Evolutionary conservation across 164 flowering plant species (phyloP).

Genomic region (Litsea cubeba): DNA sequence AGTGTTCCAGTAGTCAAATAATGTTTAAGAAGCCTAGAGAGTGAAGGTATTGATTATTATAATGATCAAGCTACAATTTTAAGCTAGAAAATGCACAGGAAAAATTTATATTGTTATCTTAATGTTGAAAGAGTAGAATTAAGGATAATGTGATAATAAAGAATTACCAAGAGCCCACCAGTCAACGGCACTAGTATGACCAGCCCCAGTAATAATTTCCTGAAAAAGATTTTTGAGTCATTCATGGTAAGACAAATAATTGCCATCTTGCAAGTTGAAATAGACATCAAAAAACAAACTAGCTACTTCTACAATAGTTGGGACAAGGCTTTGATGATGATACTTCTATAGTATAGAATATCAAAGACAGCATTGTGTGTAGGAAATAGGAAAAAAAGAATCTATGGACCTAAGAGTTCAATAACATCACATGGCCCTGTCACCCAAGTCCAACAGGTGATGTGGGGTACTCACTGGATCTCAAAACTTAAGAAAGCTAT

Average conservation of each 20-base stretch:
- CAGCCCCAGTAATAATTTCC: constrained; percentile 95
- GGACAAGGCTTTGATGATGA: neutral
- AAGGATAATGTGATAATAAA: neutral
- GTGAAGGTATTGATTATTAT: too few relatives aligned
- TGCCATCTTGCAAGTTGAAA: neutral
- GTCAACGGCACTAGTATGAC: constrained; percentile 97
- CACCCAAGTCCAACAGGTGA: neutral
- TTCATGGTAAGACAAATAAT: neutral
- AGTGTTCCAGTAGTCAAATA: too few relatives aligned
- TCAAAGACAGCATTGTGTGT: neutral
- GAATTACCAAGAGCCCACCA: constrained; percentile 99
- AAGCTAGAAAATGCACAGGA: neutral
- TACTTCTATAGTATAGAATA: neutral
- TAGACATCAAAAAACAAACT: neutral
- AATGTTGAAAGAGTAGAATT: neutral
- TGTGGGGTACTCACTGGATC: neutral
- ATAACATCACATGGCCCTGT: neutral
- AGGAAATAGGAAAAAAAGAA: neutral
- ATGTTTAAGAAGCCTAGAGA: too few relatives aligned
- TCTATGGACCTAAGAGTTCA: neutral
- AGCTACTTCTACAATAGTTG: neutral
- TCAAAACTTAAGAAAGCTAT: neutral
- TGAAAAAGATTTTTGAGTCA: constrained; percentile 19
- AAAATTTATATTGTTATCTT: too few relatives aligned
- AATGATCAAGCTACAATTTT: neutral